Evolutionary conservation across 208 protist species (phyloP).

Genomic region (Crithidia thermophila): DNA sequence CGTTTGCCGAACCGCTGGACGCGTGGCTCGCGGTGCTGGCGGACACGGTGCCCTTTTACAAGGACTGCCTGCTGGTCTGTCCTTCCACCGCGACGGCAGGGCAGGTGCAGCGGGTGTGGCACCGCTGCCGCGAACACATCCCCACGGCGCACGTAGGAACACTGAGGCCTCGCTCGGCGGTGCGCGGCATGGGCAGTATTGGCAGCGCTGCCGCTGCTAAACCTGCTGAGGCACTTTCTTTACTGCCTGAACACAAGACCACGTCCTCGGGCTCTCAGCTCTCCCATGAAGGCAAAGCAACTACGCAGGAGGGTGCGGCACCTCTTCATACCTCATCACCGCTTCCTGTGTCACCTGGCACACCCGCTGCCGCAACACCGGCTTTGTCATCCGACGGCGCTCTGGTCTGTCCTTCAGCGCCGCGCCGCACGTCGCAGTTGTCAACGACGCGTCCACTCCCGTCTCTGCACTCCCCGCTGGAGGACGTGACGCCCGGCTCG

Average conservation of each 20-base stretch:
- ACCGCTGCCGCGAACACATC: constrained; percentile 54
- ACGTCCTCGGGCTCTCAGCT: neutral
- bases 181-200: neutral
- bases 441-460: constrained; percentile 12
- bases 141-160: constrained; percentile 42
- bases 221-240: too few species aligned
- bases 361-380: neutral
- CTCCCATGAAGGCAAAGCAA: neutral
- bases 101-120: constrained; percentile 31
- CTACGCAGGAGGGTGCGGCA: too few species aligned
- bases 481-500: constrained; percentile 39
- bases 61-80: constrained; percentile 66
- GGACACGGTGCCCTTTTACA: constrained; percentile 79
- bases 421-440: too few species aligned
- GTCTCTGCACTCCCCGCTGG: constrained; percentile 37
- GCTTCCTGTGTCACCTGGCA: neutral
- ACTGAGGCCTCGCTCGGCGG: constrained; percentile 16
- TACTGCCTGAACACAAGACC: neutral
- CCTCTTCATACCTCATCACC: neutral
- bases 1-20: constrained; percentile 71
- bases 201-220: too few species aligned
- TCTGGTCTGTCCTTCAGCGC: too few species aligned
- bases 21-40: constrained; percentile 72
- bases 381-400: too few species aligned
- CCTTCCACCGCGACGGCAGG: constrained; percentile 38